Base-by-base conservation (phyloP, 2,329 filamentous ascomycete genomes). In the Colletotrichum theobromicola region DNA sequence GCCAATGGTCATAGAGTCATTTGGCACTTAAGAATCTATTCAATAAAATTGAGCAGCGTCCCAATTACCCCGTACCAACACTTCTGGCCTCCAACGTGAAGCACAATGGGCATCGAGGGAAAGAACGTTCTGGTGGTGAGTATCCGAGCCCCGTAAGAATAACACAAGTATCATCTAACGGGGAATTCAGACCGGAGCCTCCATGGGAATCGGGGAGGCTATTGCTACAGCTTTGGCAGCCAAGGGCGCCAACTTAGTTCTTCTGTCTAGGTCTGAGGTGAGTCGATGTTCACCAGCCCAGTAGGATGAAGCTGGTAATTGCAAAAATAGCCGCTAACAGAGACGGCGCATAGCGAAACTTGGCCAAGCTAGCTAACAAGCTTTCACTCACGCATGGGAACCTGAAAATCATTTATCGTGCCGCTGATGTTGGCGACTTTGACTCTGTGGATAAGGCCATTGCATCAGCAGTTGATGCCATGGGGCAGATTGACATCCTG, bases 121-220 rank as follows among this genome's bases (percentile, higher is more conserved):
- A 72, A 67, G 24, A 72, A 50, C 4, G 63, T 67, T 21, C 4
- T 72, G 5, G n/a, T 72, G 3, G 69, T 72, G n/a, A 32, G 57
- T 35, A 5, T n/a, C 26, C 7, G 18, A 61, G 13, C 28, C 28
- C 7, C 7, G 34, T 7, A 13, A 7, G 12, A 1, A 35, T 12
- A 35, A n/a, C 13, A 5, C 10, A 35, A 61, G 9, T 4, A n/a
- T 28, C 21, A 24, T 32, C 28, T n/a, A 35, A 21, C 32, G 16
- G 21, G 5, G 30, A 12, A 16, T 34, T 3, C 13, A 67, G 78
- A 87, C 82, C 2, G 84, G 84, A n/a, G 85, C 83, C 26, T 85
- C 82, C 2, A 87, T 86, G 85, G 86, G 86, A 55, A 88, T 88
- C 42, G 87, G 87, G 21, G 83, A 83, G 57, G 81, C 84, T 6